These are phyloP conservation scores for Microbotryum lychnidis-dioicae DNA, from an alignment of 1,284 basidiomycete species.

Conservation along the genomic window DNA sequence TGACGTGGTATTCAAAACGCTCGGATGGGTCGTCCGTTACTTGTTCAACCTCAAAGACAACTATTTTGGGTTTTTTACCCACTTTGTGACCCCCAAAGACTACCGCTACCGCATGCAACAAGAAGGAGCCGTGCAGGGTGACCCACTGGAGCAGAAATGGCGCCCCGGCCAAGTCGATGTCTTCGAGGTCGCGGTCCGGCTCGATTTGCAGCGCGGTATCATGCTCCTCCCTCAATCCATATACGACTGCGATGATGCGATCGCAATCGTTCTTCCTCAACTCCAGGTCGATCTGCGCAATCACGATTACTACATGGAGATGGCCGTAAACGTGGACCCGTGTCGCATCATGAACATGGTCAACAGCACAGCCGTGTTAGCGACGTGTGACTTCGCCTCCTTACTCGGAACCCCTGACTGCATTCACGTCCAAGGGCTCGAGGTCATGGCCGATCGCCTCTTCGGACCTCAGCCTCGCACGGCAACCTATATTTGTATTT, in stretches of 20 bases:
- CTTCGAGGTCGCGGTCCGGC: constrained; percentile 60
- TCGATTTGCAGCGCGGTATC: constrained; percentile 51
- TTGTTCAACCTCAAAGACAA: constrained; percentile 81
- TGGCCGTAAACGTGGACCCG: constrained; percentile 63
- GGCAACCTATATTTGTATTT: constrained; percentile 77
- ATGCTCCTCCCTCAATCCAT: constrained; percentile 63
- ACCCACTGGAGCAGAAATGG: constrained; percentile 70
- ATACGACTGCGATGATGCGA: constrained; percentile 55
- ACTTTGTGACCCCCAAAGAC: constrained; percentile 76
- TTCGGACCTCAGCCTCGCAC: constrained; percentile 80
- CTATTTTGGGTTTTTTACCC: constrained; percentile 83
- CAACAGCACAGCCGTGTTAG: constrained; percentile 3
- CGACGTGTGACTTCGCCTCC: constrained; percentile 3
- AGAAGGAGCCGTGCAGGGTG: constrained; percentile 51
- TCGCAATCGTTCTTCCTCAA: constrained; percentile 56
- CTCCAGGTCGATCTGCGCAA: constrained; percentile 66
- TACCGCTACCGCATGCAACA: constrained; percentile 57
- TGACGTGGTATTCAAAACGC: constrained; percentile 57
- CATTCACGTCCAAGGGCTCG: constrained; percentile 48
- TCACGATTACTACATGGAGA: constrained; percentile 81
- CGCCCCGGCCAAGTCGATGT: constrained; percentile 68
- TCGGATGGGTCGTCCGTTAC: constrained; percentile 80
- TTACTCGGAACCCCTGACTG: constrained; percentile 1
- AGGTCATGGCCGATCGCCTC: constrained; percentile 70
- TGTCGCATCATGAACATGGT: constrained; percentile 12